Evolutionary conservation across 176 grass and related monocot species (phyloP), one percentile per base, ranked within the genome.

Genomic region (Saccharum officinarum): DNA sequence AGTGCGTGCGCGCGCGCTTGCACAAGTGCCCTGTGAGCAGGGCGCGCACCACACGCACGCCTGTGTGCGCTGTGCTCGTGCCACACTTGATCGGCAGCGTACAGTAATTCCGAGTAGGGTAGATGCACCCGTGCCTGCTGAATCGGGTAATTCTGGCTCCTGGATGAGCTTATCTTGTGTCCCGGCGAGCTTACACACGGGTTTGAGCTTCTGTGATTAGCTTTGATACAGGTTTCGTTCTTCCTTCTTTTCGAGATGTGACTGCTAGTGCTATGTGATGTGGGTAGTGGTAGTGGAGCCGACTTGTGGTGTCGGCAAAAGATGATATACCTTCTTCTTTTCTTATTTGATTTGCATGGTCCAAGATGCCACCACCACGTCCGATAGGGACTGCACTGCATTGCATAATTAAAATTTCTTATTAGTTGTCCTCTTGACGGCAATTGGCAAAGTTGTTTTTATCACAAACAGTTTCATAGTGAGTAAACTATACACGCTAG

Each of bases 261-360:
- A 34, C 11, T 39, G 82, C 40, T 30, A 38, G 26, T 84, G 72
- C 81, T 64, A 6, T 22, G 1, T 84, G 28, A 49, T 54, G 72
- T 75, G 13, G 59, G 62, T 67, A 22, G 82, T 39, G 82, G 72
- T 77, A 77, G 82, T 67, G 72, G 82, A 67, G 62, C 39, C 34
- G 44, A 54, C 72, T 76, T 25, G 18, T 18, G 10, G 8, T 28
- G 28, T 75, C 20, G 31, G 60, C 72, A 7, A 76, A 76, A 76
- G 31, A 10, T 23, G 33, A 67, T 23, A 4, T 23, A 25, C 59
- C 22, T 10, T 13, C 41, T 59, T 31, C 44, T 9, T 71, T 44
- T 12, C 34, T 22, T 37, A 49, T 69, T 84, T 36, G 6, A 16
- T 42, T 59, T 86, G 50, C 16, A 8, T n/a, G n/a, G n/a, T 75